Conservation (phyloP, 129 eudicot genomes). For the Tanacetum coccineum region DNA sequence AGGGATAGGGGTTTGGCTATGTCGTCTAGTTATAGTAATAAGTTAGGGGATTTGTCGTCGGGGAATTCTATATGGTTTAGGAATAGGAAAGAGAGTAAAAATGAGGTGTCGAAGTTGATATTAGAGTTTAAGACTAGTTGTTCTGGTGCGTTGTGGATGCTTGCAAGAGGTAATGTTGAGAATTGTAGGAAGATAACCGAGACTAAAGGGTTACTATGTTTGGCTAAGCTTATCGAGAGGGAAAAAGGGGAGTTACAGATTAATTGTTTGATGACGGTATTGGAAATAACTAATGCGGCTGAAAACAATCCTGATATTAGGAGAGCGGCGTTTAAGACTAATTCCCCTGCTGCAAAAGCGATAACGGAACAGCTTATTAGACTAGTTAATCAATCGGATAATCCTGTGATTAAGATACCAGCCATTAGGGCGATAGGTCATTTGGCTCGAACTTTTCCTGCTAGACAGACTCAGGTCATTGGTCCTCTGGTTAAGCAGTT, state of each 20-base stretch:
- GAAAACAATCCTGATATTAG: constrained; percentile 50
- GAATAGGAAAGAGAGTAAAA: constrained; percentile 33
- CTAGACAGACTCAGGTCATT: constrained; percentile 50
- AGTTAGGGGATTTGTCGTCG: constrained; percentile 14
- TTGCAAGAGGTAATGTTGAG: constrained; percentile 45
- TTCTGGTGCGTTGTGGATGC: constrained; percentile 53
- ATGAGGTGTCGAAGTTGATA: constrained; percentile 36
- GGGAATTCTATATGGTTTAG: constrained; percentile 11
- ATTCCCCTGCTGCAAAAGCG: constrained; percentile 79
- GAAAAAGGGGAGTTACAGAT: constrained; percentile 43
- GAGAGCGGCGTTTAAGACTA: constrained; percentile 64
- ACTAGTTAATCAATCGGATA: constrained; percentile 36
- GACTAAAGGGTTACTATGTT: constrained; percentile 46
- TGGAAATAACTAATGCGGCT: constrained; percentile 57
- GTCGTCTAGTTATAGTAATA: constrained; percentile 19
- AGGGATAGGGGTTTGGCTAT: background rate
- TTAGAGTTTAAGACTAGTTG: constrained; percentile 46
- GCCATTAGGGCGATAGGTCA: constrained; percentile 60
- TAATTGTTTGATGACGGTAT: constrained; percentile 48
- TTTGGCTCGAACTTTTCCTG: constrained; percentile 61
- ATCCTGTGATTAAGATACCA: constrained; percentile 33
- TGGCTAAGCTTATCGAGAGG: constrained; percentile 54
- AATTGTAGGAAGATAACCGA: constrained; percentile 48
- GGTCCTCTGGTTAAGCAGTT: constrained; percentile 51
- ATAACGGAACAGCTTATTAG: constrained; percentile 56